Evolutionary conservation across 1,284 basidiomycete genomes (phyloP).

Genomic region (Cutaneotrichosporon sp.): DNA sequence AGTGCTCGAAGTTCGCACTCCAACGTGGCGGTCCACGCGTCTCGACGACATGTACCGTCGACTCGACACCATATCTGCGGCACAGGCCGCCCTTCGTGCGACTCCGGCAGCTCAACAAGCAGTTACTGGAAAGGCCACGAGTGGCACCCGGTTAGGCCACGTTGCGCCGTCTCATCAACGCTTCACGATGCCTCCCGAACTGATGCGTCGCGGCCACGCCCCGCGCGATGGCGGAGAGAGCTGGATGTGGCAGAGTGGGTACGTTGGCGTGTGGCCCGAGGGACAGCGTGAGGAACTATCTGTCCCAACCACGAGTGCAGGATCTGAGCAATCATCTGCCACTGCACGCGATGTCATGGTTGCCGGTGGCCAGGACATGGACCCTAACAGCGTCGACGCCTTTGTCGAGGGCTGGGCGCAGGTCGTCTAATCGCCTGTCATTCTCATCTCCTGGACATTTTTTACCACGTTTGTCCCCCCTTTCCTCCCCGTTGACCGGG

Average conservation of each 20-base stretch:
- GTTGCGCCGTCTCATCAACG: slow-evolving; percentile 32
- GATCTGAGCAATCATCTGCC: background rate
- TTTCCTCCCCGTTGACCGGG: no score
- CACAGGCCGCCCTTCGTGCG: slow-evolving; percentile 21
- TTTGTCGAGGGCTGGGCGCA: slow-evolving; percentile 17
- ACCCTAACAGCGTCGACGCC: slow-evolving; percentile 11
- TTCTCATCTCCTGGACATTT: no score
- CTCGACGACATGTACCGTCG: slow-evolving; percentile 35
- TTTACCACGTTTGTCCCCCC: no score
- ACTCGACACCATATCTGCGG: slow-evolving; percentile 29
- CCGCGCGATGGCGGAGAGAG: slow-evolving; percentile 25
- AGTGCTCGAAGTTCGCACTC: slow-evolving; percentile 64
- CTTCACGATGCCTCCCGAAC: slow-evolving; percentile 19
- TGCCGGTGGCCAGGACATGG: slow-evolving; percentile 2
- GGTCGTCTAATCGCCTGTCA: background rate
- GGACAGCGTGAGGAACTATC: background rate
- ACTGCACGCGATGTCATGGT: background rate
- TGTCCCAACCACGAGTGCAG: background rate
- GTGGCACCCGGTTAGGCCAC: slow-evolving; percentile 22
- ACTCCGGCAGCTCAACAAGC: slow-evolving; percentile 13
- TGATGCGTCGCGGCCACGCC: slow-evolving; percentile 22
- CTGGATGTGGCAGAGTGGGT: slow-evolving; percentile 30
- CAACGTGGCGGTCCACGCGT: slow-evolving; percentile 39
- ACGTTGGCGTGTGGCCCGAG: slow-evolving; percentile 17
- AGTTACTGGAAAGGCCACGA: background rate